Conservation (phyloP, 2,329 filamentous ascomycete species). For the Chaetomiaceae sp. region DNA sequence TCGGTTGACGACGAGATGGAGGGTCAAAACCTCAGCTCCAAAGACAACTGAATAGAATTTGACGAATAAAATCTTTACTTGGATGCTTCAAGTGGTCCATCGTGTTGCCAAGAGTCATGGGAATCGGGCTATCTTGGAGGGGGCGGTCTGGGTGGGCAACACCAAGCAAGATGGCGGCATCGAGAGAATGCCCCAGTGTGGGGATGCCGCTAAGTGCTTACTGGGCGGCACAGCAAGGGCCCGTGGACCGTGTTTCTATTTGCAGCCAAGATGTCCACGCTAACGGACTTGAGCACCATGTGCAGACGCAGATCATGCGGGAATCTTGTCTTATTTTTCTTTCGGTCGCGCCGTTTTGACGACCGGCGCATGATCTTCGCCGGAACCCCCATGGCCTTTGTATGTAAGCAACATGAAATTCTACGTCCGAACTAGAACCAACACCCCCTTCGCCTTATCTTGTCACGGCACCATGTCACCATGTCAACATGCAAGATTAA, state of each 20-base stretch:
- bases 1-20: background rate
- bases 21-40: too few species aligned
- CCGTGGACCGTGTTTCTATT: conserved; percentile 6
- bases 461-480: background rate
- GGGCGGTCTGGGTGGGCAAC: too few species aligned
- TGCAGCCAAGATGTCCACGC: conserved; percentile 1
- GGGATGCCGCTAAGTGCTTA: conserved; percentile 4
- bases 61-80: too few species aligned
- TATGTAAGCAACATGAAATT: too few species aligned
- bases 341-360: background rate
- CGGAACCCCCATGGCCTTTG: background rate
- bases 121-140: too few species aligned
- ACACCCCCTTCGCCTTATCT: too few species aligned
- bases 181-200: background rate
- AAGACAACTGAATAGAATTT: too few species aligned
- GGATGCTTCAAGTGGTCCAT: too few species aligned
- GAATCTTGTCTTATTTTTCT: background rate
- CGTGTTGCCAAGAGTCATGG: too few species aligned
- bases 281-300: background rate
- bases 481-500: background rate
- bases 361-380: background rate
- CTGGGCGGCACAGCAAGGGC: background rate
- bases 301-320: background rate
- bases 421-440: too few species aligned
- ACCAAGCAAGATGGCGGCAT: background rate